A percentile compares a stretch with the other conserved stretches of the same genome.
Conservation (phyloP, 2,329 filamentous ascomycete genomes). For the Calonectria honghensis region DNA sequence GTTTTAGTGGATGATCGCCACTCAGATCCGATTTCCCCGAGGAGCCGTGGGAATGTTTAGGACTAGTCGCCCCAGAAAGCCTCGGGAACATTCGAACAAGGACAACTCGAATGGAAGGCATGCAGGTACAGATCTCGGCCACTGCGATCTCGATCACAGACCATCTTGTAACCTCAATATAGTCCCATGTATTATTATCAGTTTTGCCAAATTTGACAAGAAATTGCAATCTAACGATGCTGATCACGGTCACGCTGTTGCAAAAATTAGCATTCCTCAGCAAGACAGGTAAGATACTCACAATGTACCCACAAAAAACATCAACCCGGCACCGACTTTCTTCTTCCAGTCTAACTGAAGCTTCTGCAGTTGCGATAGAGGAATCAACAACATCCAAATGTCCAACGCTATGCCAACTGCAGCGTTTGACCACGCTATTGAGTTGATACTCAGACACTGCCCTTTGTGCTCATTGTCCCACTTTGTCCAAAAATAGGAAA, state of each 20-base stretch:
- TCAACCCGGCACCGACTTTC: constrained; percentile 11
- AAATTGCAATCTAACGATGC: constrained; percentile 6
- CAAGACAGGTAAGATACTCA: neutral
- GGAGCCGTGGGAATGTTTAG: neutral
- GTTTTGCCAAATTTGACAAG: constrained; percentile 9
- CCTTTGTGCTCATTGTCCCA: constrained; percentile 36
- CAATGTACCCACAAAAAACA: constrained; percentile 20
- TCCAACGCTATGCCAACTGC: constrained; percentile 32
- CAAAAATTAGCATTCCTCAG: neutral
- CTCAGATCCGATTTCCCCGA: neutral
- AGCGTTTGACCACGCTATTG: constrained; percentile 40
- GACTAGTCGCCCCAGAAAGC: neutral
- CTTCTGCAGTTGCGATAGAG: neutral
- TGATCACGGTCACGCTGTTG: constrained; percentile 4
- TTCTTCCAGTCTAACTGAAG: constrained; percentile 25
- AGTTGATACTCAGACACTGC: constrained; percentile 29
- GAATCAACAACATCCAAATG: constrained; percentile 19
- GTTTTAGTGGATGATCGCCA: neutral
- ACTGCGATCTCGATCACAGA: constrained; percentile 14
- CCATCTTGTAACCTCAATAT: constrained; percentile 5
- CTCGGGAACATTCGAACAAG: constrained; percentile 2
- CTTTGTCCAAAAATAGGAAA: constrained; percentile 38
- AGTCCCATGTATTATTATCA: constrained; percentile 3
- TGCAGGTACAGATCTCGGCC: constrained; percentile 6
- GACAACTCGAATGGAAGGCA: constrained; percentile 8